These are phyloP conservation scores for Onygenales sp. DNA, from an alignment of 2,329 filamentous ascomycete species.

Conservation along the genomic window DNA sequence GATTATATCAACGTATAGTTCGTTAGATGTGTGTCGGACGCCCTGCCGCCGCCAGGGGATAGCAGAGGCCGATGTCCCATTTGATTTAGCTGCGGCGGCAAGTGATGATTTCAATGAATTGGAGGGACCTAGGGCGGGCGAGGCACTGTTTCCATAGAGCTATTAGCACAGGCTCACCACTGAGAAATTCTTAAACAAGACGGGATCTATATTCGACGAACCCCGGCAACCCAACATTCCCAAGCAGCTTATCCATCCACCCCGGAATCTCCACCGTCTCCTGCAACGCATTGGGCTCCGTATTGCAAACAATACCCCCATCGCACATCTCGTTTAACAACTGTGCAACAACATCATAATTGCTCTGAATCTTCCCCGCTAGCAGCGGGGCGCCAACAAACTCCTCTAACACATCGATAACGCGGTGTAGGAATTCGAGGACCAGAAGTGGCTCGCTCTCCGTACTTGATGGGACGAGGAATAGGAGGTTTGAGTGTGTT, in stretches of 20 bases:
- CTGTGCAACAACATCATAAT: constrained; percentile 90
- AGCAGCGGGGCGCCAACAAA: constrained; percentile 84
- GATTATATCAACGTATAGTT: constrained; percentile 91
- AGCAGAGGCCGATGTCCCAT: constrained; percentile 35
- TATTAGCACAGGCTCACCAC: not conserved
- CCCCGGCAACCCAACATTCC: constrained; percentile 76
- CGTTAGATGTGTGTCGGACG: constrained; percentile 91
- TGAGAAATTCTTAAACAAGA: not conserved
- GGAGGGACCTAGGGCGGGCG: constrained; percentile 30
- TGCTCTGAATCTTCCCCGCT: constrained; percentile 74
- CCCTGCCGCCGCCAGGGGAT: constrained; percentile 88
- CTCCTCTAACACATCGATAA: constrained; percentile 87
- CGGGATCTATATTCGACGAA: constrained; percentile 23
- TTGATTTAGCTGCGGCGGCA: constrained; percentile 18
- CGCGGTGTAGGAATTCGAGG: constrained; percentile 87
- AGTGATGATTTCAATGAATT: constrained; percentile 33
- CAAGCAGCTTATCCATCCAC: constrained; percentile 78
- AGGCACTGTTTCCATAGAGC: constrained; percentile 21
- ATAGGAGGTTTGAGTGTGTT: constrained; percentile 75
- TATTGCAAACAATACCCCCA: constrained; percentile 77
- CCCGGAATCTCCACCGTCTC: constrained; percentile 89
- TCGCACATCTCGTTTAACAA: constrained; percentile 94
- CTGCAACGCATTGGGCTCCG: constrained; percentile 83
- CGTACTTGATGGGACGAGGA: constrained; percentile 72
- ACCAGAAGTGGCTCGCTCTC: constrained; percentile 85